Percentiles rank a stretch among this genome's conserved stretches.
phyloP scores from a whole-genome alignment of 257 asterid species.

The Solanum gandarillasii region DNA sequence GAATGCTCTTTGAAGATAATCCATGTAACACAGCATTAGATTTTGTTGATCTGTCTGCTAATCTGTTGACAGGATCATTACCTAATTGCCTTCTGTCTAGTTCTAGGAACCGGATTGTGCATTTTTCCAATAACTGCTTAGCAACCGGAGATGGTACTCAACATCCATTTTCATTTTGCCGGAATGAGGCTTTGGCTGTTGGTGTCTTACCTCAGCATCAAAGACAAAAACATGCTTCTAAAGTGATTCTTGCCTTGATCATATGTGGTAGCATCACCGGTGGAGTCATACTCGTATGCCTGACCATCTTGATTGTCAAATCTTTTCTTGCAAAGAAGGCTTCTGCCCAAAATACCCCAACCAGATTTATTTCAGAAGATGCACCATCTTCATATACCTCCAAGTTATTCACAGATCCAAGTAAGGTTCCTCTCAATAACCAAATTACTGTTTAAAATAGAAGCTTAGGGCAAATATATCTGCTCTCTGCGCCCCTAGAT shows the following conservation, averaged over 20 bases:
- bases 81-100: conserved; percentile 48
- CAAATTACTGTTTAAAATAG: background rate
- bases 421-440: conserved; percentile 26
- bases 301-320: conserved; percentile 24
- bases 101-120: conserved; percentile 20
- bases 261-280: conserved; percentile 44
- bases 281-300: conserved; percentile 30
- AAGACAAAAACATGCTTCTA: conserved; percentile 29
- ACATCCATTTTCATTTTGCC: conserved; percentile 50
- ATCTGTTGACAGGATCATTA: conserved; percentile 64
- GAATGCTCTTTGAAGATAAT: conserved; percentile 49
- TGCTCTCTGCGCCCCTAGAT: background rate
- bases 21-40: conserved; percentile 40
- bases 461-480: background rate
- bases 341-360: conserved; percentile 8
- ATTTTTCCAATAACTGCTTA: conserved; percentile 54
- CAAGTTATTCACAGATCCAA: conserved; percentile 67
- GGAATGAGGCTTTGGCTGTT: conserved; percentile 73
- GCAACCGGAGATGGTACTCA: conserved; percentile 32
- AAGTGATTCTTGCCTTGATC: conserved; percentile 33
- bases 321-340: conserved; percentile 29
- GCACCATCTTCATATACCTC: conserved; percentile 50
- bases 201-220: conserved; percentile 53
- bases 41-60: conserved; percentile 58
- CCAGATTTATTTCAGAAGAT: conserved; percentile 32